These are phyloP conservation scores for Metschnikowia bowlesiae DNA, from an alignment of 805 yeast species.

Conservation along the genomic window DNA sequence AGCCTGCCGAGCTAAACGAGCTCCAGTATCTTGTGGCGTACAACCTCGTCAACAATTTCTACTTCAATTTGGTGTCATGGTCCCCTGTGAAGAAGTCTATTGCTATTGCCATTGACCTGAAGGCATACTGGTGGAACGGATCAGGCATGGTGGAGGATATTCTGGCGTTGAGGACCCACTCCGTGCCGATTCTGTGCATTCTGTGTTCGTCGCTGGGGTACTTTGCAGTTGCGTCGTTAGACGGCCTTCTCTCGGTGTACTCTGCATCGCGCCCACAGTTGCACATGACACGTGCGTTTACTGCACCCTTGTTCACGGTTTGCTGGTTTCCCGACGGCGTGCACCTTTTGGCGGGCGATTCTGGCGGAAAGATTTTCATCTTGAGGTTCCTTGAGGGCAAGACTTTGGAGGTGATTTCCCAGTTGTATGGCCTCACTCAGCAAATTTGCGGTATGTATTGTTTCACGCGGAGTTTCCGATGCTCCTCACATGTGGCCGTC, in stretches of 20 bases:
- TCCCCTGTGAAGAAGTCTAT: conserved; percentile 45
- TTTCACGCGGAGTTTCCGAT: background rate
- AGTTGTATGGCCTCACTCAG: conserved; percentile 28
- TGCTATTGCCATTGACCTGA: conserved; percentile 61
- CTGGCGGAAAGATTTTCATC: conserved; percentile 51
- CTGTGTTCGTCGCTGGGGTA: conserved; percentile 48
- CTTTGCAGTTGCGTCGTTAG: conserved; percentile 53
- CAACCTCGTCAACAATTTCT: conserved; percentile 69
- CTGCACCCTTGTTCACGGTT: conserved; percentile 45
- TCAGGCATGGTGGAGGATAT: conserved; percentile 39
- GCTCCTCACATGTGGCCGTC: too few relatives aligned
- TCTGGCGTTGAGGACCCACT: conserved; percentile 25
- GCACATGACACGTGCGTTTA: conserved; percentile 22
- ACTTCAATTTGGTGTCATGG: conserved; percentile 75
- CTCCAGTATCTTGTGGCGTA: conserved; percentile 16
- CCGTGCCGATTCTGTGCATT: conserved; percentile 46
- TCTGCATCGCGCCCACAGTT: conserved; percentile 25
- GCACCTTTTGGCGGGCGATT: conserved; percentile 61
- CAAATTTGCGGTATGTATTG: conserved; percentile 35
- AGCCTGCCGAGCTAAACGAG: conserved; percentile 10
- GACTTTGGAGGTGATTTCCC: conserved; percentile 8
- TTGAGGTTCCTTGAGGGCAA: conserved; percentile 27
- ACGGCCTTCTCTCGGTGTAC: conserved; percentile 48
- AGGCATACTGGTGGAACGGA: conserved; percentile 63
- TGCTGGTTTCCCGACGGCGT: conserved; percentile 50